phyloP scores from a whole-genome alignment of 2,329 filamentous ascomycete genomes.

The Trichoderma sp. region DNA sequence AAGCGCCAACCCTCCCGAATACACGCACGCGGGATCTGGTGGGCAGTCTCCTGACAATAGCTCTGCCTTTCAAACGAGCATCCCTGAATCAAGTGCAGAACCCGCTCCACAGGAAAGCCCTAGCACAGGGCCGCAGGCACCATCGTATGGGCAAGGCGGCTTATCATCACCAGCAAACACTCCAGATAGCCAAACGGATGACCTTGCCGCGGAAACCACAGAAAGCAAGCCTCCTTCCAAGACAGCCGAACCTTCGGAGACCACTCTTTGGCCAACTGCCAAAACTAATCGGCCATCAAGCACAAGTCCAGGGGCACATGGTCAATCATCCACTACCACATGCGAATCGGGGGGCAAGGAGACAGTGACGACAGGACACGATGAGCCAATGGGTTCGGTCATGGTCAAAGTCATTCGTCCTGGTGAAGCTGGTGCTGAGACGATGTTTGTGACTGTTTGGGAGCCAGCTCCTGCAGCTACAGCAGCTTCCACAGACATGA shows the following conservation, averaged over 20 bases:
- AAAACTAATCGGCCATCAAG: not conserved
- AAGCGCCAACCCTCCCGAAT: not conserved
- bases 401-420: constrained; percentile 32
- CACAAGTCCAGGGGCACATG: not conserved
- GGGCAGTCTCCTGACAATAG: not conserved
- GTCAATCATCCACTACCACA: not conserved
- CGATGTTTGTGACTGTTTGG: constrained; percentile 25
- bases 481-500: not conserved
- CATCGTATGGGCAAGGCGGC: not conserved
- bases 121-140: not conserved
- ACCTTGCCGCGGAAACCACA: not conserved
- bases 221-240: not conserved
- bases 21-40: not conserved
- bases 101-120: not conserved
- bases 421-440: constrained; percentile 27
- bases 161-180: not conserved
- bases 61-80: not conserved
- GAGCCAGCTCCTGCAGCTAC: constrained; percentile 23
- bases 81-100: not conserved
- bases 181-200: not conserved
- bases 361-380: not conserved
- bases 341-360: not conserved
- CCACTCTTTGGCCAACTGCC: constrained; percentile 18
- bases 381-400: constrained; percentile 11
- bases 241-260: not conserved